Evolutionary conservation across 768 basidiomycete species (phyloP).

Genomic region (Termitomyces sp.): DNA sequence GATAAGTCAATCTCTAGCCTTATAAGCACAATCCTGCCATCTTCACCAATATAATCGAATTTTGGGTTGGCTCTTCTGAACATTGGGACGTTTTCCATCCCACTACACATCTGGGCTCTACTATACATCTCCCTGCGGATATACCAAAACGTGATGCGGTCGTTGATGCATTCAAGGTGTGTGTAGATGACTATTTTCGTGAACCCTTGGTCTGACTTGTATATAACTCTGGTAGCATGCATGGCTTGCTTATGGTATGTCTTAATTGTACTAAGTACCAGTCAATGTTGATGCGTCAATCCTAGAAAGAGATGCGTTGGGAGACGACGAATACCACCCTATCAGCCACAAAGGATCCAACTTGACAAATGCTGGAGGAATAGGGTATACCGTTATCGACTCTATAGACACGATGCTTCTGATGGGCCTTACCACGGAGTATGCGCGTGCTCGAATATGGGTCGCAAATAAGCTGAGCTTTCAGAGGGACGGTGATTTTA

Average conservation of each 20-base stretch:
- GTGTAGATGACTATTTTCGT: slow-evolving; percentile 25
- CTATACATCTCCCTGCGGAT: slow-evolving; percentile 41
- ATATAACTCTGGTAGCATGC: slow-evolving; percentile 51
- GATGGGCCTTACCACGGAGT: slow-evolving; percentile 80
- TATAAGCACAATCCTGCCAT: slow-evolving; percentile 10
- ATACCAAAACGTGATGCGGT: slow-evolving; percentile 60
- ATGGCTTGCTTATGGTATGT: slow-evolving; percentile 77
- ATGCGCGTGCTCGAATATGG: slow-evolving; percentile 73
- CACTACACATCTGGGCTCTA: slow-evolving; percentile 14
- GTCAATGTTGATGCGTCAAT: slow-evolving; percentile 4
- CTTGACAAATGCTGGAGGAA: slow-evolving; percentile 69
- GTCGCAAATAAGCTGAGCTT: slow-evolving; percentile 62
- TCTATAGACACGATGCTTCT: slow-evolving; percentile 84
- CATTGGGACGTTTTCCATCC: slow-evolving; percentile 23
- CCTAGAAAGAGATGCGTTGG: slow-evolving; percentile 85
- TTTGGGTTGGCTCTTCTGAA: slow-evolving; percentile 37
- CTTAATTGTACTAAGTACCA: background rate
- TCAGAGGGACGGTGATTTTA: slow-evolving; percentile 73
- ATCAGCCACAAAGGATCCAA: slow-evolving; percentile 71
- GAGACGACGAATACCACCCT: slow-evolving; percentile 89
- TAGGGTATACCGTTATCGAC: slow-evolving; percentile 88
- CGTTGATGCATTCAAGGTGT: slow-evolving; percentile 73
- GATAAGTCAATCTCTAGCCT: background rate
- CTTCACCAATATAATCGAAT: slow-evolving; percentile 22
- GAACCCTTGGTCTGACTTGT: slow-evolving; percentile 1